phyloP scores from a whole-genome alignment of 2,329 filamentous ascomycete genomes.

The Alternaria brassicae region DNA sequence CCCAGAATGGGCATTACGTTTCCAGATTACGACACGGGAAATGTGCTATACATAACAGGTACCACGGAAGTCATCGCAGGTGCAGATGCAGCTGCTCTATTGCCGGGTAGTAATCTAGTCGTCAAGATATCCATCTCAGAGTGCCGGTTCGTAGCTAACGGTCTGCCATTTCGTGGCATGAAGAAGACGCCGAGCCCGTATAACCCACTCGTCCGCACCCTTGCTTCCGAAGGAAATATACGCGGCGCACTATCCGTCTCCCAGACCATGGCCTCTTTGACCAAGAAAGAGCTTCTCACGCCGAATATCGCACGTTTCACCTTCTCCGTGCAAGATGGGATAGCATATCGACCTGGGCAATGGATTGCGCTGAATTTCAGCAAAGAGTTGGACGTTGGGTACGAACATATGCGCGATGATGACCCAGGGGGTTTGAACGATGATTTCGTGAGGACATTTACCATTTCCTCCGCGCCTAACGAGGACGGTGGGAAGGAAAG shows the following conservation, averaged over 20 bases:
- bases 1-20: slow-evolving; percentile 74
- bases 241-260: slow-evolving; percentile 21
- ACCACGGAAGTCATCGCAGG: slow-evolving; percentile 70
- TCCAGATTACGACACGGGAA: slow-evolving; percentile 75
- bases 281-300: slow-evolving; percentile 66
- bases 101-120: slow-evolving; percentile 75
- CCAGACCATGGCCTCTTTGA: slow-evolving; percentile 61
- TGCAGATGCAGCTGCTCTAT: slow-evolving; percentile 64
- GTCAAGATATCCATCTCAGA: slow-evolving; percentile 70
- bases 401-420: slow-evolving; percentile 82
- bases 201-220: slow-evolving; percentile 74
- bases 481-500: slow-evolving; percentile 28
- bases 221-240: slow-evolving; percentile 64
- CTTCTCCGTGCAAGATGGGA: slow-evolving; percentile 57
- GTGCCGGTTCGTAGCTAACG: slow-evolving; percentile 67
- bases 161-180: slow-evolving; percentile 72
- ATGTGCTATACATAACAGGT: slow-evolving; percentile 78
- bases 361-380: slow-evolving; percentile 79
- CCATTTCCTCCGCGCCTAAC: slow-evolving; percentile 69
- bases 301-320: slow-evolving; percentile 72
- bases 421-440: slow-evolving; percentile 84
- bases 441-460: slow-evolving; percentile 84
- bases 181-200: slow-evolving; percentile 73
- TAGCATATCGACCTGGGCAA: slow-evolving; percentile 71
- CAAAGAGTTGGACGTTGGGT: slow-evolving; percentile 73